These are phyloP conservation scores for Neltuma alba DNA, from an alignment of 306 rosid species.

Conservation along the genomic window DNA sequence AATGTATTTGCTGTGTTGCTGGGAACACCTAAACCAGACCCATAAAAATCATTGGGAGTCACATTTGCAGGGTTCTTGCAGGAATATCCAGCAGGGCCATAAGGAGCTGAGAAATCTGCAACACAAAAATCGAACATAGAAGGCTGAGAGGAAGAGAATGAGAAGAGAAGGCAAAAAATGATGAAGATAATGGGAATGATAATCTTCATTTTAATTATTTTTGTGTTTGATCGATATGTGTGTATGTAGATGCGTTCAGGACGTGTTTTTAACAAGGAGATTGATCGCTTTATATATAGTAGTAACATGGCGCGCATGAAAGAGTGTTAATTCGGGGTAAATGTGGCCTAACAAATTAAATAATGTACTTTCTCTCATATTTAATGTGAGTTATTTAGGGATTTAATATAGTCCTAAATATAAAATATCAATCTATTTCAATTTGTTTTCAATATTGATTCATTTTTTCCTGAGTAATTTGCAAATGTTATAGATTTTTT, in stretches of 20 bases:
- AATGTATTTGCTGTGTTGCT: constrained; percentile 46
- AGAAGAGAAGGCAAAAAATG: neutral
- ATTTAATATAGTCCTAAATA: too few relatives aligned
- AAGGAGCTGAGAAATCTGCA: neutral
- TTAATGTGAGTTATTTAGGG: too few relatives aligned
- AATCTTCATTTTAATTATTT: neutral
- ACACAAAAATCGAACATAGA: neutral
- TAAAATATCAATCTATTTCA: too few relatives aligned
- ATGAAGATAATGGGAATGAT: neutral
- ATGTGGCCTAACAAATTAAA: neutral
- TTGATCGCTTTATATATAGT: neutral
- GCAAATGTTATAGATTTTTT: too few relatives aligned
- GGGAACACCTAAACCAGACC: constrained; percentile 27
- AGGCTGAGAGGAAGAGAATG: neutral
- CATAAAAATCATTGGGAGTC: constrained; percentile 43
- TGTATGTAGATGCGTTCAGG: neutral
- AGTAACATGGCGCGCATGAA: neutral
- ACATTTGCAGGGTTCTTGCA: constrained; percentile 42
- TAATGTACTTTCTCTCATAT: too few relatives aligned
- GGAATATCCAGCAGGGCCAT: neutral
- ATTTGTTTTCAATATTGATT: too few relatives aligned
- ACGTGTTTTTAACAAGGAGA: neutral
- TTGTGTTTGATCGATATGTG: neutral
- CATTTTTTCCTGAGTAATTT: too few relatives aligned
- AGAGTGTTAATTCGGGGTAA: neutral